phyloP scores from a whole-genome alignment of 2,329 filamentous ascomycete species.

The Xylaria sp. region DNA sequence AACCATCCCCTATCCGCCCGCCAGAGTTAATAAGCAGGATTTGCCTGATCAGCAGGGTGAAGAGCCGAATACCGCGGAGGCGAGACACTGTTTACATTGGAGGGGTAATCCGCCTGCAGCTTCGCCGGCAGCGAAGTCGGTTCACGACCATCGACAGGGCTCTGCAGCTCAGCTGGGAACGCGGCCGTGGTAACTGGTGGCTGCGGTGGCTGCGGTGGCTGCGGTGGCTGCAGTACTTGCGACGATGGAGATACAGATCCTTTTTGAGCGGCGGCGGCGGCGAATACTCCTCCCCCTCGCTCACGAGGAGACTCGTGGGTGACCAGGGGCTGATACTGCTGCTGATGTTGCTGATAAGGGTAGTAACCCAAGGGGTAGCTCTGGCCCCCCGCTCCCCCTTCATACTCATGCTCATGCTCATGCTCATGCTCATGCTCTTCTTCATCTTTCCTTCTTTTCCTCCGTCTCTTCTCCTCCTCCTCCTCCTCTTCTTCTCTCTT shows the following conservation, averaged over 20 bases:
- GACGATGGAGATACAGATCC: neutral
- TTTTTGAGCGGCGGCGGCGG: neutral
- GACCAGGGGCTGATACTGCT: slow-evolving; percentile 6
- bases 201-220: neutral
- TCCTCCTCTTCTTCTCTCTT: slow-evolving; percentile 7
- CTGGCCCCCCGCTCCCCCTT: neutral
- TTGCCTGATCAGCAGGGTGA: slow-evolving; percentile 25
- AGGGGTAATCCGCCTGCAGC: neutral
- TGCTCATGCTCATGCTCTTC: neutral
- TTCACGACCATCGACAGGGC: slow-evolving; percentile 26
- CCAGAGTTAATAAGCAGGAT: slow-evolving; percentile 12
- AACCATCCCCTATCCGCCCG: neutral
- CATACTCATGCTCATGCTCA: neutral
- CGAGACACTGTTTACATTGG: neutral
- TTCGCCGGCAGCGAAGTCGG: slow-evolving; percentile 13
- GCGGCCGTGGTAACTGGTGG: neutral
- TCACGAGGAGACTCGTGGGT: slow-evolving; percentile 13
- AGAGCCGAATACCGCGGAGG: slow-evolving; percentile 1
- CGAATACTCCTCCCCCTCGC: neutral
- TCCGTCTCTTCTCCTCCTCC: slow-evolving; percentile 4
- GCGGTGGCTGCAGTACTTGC: too few relatives aligned
- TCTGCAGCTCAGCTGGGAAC: slow-evolving; percentile 29
- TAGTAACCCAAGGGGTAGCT: neutral
- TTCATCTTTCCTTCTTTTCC: slow-evolving; percentile 1
- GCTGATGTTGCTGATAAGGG: neutral